Evolutionary conservation across 1,139 yeast species (phyloP).

Genomic region (Arxiozyma bovina): DNA sequence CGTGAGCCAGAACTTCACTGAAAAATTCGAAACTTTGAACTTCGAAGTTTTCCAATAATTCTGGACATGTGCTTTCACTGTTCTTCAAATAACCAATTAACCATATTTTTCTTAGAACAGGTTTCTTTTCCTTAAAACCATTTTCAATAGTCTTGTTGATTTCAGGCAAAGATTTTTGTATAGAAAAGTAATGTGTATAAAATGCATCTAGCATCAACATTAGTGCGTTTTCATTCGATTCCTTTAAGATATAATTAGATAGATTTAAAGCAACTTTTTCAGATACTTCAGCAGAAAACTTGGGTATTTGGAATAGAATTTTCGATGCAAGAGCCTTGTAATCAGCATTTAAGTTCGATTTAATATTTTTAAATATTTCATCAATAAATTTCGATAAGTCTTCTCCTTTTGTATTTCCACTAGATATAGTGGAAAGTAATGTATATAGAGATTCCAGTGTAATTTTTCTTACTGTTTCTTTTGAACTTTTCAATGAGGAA

Average conservation of each 20-base stretch:
- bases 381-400: conserved; percentile 34
- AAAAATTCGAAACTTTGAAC: conserved; percentile 28
- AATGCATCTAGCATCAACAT: conserved; percentile 43
- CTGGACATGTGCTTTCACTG: conserved; percentile 36
- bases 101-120: conserved; percentile 63
- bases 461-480: conserved; percentile 50
- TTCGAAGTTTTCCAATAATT: conserved; percentile 25
- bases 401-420: conserved; percentile 16
- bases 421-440: conserved; percentile 14
- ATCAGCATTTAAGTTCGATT: conserved; percentile 59
- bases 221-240: conserved; percentile 63
- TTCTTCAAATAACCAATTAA: conserved; percentile 33
- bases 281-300: conserved; percentile 26
- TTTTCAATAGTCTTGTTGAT: conserved; percentile 33
- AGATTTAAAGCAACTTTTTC: conserved; percentile 38
- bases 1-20: conserved; percentile 17
- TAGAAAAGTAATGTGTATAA: conserved; percentile 35
- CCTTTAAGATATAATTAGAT: conserved; percentile 52
- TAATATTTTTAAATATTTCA: conserved; percentile 50
- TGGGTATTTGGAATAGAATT: conserved; percentile 34
- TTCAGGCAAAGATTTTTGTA: conserved; percentile 13
- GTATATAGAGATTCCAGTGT: conserved; percentile 39
- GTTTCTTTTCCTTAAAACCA: conserved; percentile 62
- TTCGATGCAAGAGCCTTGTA: conserved; percentile 45
- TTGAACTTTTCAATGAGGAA: conserved; percentile 62